Evolutionary conservation across 2,329 filamentous ascomycete species (phyloP).

Genomic region (Chaetomium sp.): DNA sequence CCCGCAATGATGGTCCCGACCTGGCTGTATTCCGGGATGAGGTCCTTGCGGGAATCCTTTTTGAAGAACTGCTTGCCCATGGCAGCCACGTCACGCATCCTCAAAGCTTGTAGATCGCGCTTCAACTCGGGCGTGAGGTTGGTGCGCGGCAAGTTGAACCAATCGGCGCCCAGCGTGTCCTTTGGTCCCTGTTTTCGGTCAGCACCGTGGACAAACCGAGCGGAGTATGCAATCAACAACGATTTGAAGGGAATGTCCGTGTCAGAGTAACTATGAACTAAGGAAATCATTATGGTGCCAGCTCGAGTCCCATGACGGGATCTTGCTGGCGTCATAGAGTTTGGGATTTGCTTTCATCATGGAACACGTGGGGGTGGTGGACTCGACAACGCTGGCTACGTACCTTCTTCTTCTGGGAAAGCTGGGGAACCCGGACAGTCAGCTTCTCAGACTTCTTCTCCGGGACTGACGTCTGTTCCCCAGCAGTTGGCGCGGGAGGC

Average conservation of each 20-base stretch:
- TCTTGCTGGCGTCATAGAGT: slow-evolving; percentile 72
- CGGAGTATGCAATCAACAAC: slow-evolving; percentile 35
- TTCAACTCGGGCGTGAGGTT: slow-evolving; percentile 82
- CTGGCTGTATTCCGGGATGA: slow-evolving; percentile 80
- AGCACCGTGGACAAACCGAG: slow-evolving; percentile 28
- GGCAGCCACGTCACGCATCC: slow-evolving; percentile 86
- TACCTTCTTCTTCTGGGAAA: slow-evolving; percentile 40
- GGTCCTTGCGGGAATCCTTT: slow-evolving; percentile 73
- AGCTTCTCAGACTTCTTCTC: slow-evolving; percentile 36
- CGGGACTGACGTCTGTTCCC: slow-evolving; percentile 25
- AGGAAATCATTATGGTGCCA: slow-evolving; percentile 62
- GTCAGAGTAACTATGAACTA: slow-evolving; percentile 74
- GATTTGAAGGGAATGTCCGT: slow-evolving; percentile 43
- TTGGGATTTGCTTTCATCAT: slow-evolving; percentile 81
- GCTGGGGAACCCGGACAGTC: slow-evolving; percentile 38
- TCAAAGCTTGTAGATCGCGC: slow-evolving; percentile 83
- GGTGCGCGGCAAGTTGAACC: slow-evolving; percentile 88
- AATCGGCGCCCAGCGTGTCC: slow-evolving; percentile 72
- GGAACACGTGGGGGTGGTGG: slow-evolving; percentile 35
- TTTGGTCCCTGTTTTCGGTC: slow-evolving; percentile 39
- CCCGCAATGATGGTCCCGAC: slow-evolving; percentile 88
- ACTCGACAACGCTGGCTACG: slow-evolving; percentile 6
- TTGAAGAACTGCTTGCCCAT: slow-evolving; percentile 83
- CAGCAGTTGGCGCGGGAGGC: slow-evolving; percentile 26
- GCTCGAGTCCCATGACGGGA: slow-evolving; percentile 79